phyloP scores from a whole-genome alignment of 2,329 filamentous ascomycete species.

The Fusarium pininemorale region DNA sequence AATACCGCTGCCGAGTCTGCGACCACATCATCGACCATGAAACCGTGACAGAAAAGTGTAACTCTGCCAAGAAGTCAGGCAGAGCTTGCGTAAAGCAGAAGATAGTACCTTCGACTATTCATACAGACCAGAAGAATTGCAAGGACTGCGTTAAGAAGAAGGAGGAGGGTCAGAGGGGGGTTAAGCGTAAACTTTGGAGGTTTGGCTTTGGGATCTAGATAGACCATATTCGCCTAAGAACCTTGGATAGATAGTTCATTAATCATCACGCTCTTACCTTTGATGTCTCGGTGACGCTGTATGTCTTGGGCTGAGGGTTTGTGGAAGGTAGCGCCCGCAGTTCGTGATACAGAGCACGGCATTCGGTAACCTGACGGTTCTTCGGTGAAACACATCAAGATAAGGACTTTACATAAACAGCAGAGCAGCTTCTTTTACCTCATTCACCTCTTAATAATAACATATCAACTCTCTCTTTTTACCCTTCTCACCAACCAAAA shows the following conservation, averaged over 20 bases:
- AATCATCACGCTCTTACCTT: fast-evolving
- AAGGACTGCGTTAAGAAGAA: background rate
- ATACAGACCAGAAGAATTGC: background rate
- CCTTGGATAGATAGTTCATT: too few species aligned
- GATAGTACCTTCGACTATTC: background rate
- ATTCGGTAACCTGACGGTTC: background rate
- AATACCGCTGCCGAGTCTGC: background rate
- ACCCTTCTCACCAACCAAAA: fast-evolving
- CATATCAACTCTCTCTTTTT: background rate
- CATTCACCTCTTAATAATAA: too few species aligned
- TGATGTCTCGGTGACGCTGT: fast-evolving
- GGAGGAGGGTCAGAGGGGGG: background rate
- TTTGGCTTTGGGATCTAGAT: background rate
- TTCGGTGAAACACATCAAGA: background rate
- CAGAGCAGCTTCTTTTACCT: background rate
- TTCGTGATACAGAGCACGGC: background rate
- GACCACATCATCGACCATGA: background rate
- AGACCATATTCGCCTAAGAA: too few species aligned
- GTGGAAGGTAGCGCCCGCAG: background rate
- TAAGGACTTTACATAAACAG: background rate
- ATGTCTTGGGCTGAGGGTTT: background rate
- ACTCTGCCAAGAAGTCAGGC: background rate
- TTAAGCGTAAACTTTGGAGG: background rate
- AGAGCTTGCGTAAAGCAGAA: background rate
- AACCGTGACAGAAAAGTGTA: background rate